Conservation (phyloP, 78 protist species). For the Dictyostelium firmibasis region DNA sequence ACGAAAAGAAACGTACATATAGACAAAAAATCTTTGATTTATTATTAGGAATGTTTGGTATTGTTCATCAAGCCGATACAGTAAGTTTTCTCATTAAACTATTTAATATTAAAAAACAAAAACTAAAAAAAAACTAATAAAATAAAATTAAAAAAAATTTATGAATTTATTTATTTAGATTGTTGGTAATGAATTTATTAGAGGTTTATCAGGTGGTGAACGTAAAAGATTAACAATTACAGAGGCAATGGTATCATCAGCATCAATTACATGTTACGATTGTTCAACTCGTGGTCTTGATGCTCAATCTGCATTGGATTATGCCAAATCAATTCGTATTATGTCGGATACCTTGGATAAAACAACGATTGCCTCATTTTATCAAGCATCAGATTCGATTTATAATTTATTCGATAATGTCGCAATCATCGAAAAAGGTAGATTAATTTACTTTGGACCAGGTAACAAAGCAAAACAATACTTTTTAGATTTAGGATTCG, state of each 20-base stretch:
- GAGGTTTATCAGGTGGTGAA: too few relatives aligned
- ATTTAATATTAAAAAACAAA: too few relatives aligned
- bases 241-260: conserved; percentile 60
- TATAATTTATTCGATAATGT: conserved; percentile 42
- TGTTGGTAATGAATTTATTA: conserved; percentile 55
- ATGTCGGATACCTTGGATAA: conserved; percentile 72
- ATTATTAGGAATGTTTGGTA: too few relatives aligned
- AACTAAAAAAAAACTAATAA: too few relatives aligned
- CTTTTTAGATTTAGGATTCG: conserved; percentile 49
- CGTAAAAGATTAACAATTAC: conserved; percentile 61
- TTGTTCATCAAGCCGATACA: conserved; percentile 75
- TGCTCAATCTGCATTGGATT: conserved; percentile 64
- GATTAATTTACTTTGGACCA: conserved; percentile 73
- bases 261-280: conserved; percentile 62
- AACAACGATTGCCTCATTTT: conserved; percentile 72
- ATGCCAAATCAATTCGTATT: conserved; percentile 62
- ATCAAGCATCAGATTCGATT: conserved; percentile 77
- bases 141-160: background rate
- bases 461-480: conserved; percentile 48
- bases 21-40: conserved; percentile 47
- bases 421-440: too few relatives aligned
- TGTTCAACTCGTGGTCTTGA: conserved; percentile 74
- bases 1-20: background rate
- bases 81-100: conserved; percentile 64
- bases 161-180: background rate